phyloP scores from a whole-genome alignment of 805 yeast species.

The Candida suzukii region DNA sequence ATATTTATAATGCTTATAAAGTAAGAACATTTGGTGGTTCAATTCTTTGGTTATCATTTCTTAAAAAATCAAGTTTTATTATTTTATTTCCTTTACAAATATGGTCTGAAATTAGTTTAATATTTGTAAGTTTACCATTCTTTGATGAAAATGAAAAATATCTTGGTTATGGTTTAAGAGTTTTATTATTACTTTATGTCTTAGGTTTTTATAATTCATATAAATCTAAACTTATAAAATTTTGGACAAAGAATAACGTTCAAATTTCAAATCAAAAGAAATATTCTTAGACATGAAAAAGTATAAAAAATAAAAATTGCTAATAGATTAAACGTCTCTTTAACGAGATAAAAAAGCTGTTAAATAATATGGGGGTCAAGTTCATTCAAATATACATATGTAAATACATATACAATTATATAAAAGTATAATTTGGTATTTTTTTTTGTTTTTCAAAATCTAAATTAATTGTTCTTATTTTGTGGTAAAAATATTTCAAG shows the following conservation, averaged over 20 bases:
- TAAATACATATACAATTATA: too few relatives aligned
- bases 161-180: slow-evolving; percentile 6
- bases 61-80: slow-evolving; percentile 9
- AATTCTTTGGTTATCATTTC: slow-evolving; percentile 9
- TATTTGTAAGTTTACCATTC: slow-evolving; percentile 14
- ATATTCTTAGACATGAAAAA: neutral
- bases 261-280: neutral
- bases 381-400: too few relatives aligned
- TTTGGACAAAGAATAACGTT: slow-evolving; percentile 1
- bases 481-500: neutral
- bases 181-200: slow-evolving; percentile 10
- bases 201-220: slow-evolving; percentile 17
- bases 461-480: too few relatives aligned
- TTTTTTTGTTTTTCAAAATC: neutral
- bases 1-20: slow-evolving; percentile 19
- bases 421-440: neutral
- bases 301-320: neutral
- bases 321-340: too few relatives aligned
- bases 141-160: slow-evolving; percentile 5
- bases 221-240: slow-evolving; percentile 10
- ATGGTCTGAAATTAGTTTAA: slow-evolving; percentile 13
- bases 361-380: too few relatives aligned
- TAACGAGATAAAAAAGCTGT: too few relatives aligned
- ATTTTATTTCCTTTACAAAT: slow-evolving; percentile 16
- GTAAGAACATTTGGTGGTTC: slow-evolving; percentile 17